Conservation (phyloP, 1,284 basidiomycete species). For the Melampsora americana region DNA sequence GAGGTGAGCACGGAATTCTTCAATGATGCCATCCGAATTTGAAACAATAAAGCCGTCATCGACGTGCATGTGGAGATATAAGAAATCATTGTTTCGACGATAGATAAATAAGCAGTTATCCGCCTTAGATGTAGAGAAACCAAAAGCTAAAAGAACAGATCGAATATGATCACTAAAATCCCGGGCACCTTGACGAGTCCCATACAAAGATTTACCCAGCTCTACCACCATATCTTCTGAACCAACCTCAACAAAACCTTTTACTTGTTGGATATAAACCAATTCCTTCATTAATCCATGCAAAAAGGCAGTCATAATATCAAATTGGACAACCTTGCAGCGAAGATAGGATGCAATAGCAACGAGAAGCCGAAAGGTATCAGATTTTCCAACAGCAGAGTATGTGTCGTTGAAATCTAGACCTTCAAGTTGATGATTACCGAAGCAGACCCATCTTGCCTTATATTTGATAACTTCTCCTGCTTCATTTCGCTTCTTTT, state of each 20-base stretch:
- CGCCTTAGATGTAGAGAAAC: background rate
- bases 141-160: background rate
- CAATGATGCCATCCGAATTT: background rate
- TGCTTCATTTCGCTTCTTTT: background rate
- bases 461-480: background rate
- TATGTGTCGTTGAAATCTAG: too few species aligned
- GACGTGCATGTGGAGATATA: slow-evolving; percentile 2
- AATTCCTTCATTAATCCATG: background rate
- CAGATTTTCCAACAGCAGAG: background rate
- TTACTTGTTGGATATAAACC: slow-evolving; percentile 3
- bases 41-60: background rate
- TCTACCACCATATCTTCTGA: background rate
- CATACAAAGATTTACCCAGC: background rate
- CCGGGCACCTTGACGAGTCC: too few species aligned
- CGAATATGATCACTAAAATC: too few species aligned
- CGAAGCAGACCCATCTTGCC: background rate
- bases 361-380: background rate
- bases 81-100: too few species aligned
- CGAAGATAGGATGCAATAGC: background rate
- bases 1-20: background rate
- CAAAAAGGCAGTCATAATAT: slow-evolving; percentile 1
- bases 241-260: background rate
- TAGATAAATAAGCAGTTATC: slow-evolving; percentile 2
- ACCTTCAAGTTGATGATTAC: background rate
- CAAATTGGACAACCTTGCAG: background rate